Conservation (phyloP, 2,329 filamentous ascomycete species). For the Ceratocystis huliohia region DNA sequence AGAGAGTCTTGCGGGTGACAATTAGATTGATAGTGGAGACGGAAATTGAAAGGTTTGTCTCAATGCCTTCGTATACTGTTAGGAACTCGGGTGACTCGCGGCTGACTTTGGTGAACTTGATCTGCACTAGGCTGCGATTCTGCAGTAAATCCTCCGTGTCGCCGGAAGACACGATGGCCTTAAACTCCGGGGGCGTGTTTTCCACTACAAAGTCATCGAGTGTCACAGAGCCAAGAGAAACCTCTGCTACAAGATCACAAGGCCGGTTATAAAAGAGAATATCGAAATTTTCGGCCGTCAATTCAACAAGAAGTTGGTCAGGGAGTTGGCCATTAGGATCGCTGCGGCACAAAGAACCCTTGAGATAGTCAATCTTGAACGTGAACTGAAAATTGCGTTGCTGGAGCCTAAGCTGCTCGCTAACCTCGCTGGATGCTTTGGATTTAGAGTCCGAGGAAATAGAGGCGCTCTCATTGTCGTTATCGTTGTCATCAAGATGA, state of each 20-base stretch:
- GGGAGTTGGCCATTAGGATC: slow-evolving; percentile 63
- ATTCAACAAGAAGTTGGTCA: slow-evolving; percentile 75
- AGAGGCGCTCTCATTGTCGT: slow-evolving; percentile 55
- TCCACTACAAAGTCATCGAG: slow-evolving; percentile 86
- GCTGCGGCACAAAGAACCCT: slow-evolving; percentile 81
- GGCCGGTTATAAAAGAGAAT: slow-evolving; percentile 78
- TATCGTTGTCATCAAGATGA: slow-evolving; percentile 52
- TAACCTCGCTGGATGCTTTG: slow-evolving; percentile 34
- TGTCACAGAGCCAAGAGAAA: slow-evolving; percentile 72
- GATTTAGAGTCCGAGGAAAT: slow-evolving; percentile 33
- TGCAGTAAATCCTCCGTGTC: slow-evolving; percentile 59
- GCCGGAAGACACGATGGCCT: slow-evolving; percentile 86
- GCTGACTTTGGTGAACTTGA: slow-evolving; percentile 86
- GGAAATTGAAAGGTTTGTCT: slow-evolving; percentile 79
- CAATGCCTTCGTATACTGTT: slow-evolving; percentile 80
- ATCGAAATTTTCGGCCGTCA: slow-evolving; percentile 79
- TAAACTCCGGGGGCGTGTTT: slow-evolving; percentile 78
- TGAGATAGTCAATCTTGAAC: slow-evolving; percentile 87
- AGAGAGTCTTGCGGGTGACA: slow-evolving; percentile 80
- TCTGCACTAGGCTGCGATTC: slow-evolving; percentile 68
- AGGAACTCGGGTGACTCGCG: slow-evolving; percentile 85
- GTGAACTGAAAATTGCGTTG: slow-evolving; percentile 93
- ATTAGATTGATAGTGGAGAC: slow-evolving; percentile 94
- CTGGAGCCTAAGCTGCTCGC: slow-evolving; percentile 46
- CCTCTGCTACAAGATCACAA: slow-evolving; percentile 87